Conservation (phyloP, 177 flowering plant genomes). For the Vitis hybrid region DNA sequence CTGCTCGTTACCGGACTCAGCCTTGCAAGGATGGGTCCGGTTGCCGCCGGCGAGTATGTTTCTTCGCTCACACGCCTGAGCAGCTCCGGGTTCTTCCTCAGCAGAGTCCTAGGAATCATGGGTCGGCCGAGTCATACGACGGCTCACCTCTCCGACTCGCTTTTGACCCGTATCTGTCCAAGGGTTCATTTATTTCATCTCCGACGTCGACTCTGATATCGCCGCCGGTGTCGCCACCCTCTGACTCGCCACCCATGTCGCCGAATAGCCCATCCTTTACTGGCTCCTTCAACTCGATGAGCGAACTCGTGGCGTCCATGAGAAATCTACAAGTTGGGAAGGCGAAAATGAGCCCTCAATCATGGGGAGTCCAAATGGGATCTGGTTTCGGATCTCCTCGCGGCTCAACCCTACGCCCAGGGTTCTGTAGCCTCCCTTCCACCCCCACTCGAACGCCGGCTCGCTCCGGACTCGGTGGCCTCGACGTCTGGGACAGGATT, state of each 20-base stretch:
- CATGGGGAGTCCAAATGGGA: conserved; percentile 15
- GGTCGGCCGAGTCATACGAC: conserved; percentile 23
- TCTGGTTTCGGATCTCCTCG: conserved; percentile 22
- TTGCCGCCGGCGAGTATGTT: conserved; percentile 57
- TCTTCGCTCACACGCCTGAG: conserved; percentile 58
- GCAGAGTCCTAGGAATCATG: conserved; percentile 21
- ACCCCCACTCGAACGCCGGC: conserved; percentile 41
- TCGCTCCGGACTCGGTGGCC: conserved; percentile 25
- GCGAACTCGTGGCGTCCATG: conserved; percentile 29
- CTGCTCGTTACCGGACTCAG: conserved; percentile 62
- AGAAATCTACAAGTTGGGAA: conserved; percentile 29
- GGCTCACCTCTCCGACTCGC: conserved; percentile 1
- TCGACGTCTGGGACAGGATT: conserved; percentile 34
- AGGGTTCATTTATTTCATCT: conserved; percentile 14
- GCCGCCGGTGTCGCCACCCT: conserved; percentile 36
- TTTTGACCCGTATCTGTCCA: conserved; percentile 16
- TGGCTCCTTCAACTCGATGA: conserved; percentile 22
- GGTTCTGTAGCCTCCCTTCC: conserved; percentile 35
- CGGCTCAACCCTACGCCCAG: conserved; percentile 29
- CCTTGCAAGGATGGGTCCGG: conserved; percentile 57
- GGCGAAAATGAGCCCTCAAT: conserved; percentile 11
- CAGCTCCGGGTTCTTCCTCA: conserved; percentile 44
- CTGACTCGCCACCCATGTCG: conserved; percentile 35
- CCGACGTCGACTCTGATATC: conserved; percentile 28
- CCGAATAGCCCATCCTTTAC: conserved; percentile 8